A percentile compares a stretch with the other conserved stretches of the same genome.
Evolutionary conservation across 164 flowering plant species (phyloP).

Genomic region (Litsea cubeba): DNA sequence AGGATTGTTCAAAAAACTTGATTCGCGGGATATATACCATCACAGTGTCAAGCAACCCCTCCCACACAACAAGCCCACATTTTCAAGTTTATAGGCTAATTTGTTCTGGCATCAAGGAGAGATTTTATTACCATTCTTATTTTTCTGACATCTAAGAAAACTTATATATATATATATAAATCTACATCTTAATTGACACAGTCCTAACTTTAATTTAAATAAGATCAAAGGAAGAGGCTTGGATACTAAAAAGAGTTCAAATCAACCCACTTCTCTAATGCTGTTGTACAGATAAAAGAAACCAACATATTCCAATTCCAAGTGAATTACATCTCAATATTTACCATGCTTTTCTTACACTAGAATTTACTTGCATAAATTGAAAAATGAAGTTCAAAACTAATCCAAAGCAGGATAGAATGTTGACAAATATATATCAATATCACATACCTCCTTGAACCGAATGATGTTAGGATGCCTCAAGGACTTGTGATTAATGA

Average conservation of each 20-base stretch:
- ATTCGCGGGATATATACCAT: not conserved
- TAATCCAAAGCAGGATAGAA: not conserved
- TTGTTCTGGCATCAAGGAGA: not conserved
- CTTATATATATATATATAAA: not conserved
- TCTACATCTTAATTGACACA: not conserved
- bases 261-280: not conserved
- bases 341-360: no score
- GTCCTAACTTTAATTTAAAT: not conserved
- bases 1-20: not conserved
- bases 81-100: not conserved
- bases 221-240: not conserved
- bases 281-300: no score
- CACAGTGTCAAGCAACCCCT: not conserved
- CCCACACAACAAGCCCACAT: not conserved
- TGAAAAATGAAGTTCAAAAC: not conserved
- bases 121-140: not conserved
- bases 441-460: slow-evolving; percentile 53
- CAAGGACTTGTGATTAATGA: slow-evolving; percentile 58
- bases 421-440: not conserved
- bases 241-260: not conserved
- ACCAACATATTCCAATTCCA: no score
- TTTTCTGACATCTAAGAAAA: not conserved
- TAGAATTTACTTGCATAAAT: no score
- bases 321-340: no score
- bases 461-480: slow-evolving; percentile 64